Base-by-base conservation (phyloP, 139 green algal genomes). In the Haematococcus lacustris region DNA sequence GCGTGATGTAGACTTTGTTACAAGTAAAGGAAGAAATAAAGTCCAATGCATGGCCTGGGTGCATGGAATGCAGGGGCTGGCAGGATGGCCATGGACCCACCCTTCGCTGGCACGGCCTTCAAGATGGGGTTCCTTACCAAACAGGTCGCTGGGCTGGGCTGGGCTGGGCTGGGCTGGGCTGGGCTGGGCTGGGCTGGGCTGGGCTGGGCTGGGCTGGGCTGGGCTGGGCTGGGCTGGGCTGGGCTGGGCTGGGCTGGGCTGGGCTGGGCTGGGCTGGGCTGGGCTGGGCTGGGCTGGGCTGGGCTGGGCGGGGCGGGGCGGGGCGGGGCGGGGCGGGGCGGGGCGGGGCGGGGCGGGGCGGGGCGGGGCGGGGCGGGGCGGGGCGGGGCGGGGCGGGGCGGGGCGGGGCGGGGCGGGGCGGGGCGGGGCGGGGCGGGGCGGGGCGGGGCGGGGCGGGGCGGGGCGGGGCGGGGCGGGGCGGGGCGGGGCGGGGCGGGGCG, bases 81-180 rank as follows among this genome's bases (percentile, higher is more conserved):
- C 3, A 17, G 64, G 23, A 26, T 38, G 35, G 21, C 37, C 13
- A 34, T 41, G 38, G 64, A 70, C 21, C 64, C 64, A 3, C 25
- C 30, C 21, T 70, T 70, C 34, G 38, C 21, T 1, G 76, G 78
- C 61, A 83, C 71, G 25, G 47, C 34, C 32, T 93, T 90, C 72
- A 77, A 86, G 60, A 73, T 93, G 53, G 90, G 91, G 67, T 95
- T 89, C 76, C 80, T 96, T 0, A 93, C 87, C 0, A 85, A 87
- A 37, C 85, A 85, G 57, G 61, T 68, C 30, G 4, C 30, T 25
- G 25, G 26, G 35, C n/a, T 75, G 26, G 25, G 40, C n/a, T 38
- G 30, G 59, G 59, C 59, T 66, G 59, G 28, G 30, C 30, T 37
- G 28, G 59, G n/a, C 59, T 37, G 30, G 30, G 28, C 30, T 34